phyloP scores from a whole-genome alignment of 768 basidiomycete genomes.

The Russula emetica region DNA sequence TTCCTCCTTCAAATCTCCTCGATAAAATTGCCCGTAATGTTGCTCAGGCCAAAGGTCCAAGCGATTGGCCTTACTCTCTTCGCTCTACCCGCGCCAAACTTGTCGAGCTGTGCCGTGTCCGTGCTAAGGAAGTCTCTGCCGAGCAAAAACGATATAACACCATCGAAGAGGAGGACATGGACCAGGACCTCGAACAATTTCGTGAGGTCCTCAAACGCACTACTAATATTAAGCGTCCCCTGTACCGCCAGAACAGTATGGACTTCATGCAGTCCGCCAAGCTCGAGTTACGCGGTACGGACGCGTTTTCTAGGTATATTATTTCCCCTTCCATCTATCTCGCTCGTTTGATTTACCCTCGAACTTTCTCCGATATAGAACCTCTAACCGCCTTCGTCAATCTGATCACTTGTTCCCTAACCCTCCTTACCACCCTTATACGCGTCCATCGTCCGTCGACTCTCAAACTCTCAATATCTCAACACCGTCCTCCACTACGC shows the following conservation, averaged over 20 bases:
- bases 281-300: conserved; percentile 46
- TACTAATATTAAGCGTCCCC: conserved; percentile 53
- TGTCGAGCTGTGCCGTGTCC: conserved; percentile 67
- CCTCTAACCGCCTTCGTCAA: conserved; percentile 29
- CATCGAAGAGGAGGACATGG: conserved; percentile 46
- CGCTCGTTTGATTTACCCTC: background rate
- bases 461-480: conserved; percentile 35
- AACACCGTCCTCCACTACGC: conserved; percentile 28
- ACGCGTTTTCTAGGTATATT: conserved; percentile 59
- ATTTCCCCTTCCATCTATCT: too few species aligned
- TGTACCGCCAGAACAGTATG: conserved; percentile 84
- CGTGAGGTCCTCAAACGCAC: conserved; percentile 45
- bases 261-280: conserved; percentile 64
- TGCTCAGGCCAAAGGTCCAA: conserved; percentile 64
- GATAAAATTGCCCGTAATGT: conserved; percentile 83
- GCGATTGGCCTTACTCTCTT: conserved; percentile 79
- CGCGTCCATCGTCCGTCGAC: conserved; percentile 54
- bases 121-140: conserved; percentile 47
- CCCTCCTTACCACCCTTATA: conserved; percentile 51
- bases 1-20: conserved; percentile 81
- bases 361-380: conserved; percentile 13
- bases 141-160: conserved; percentile 39
- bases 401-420: conserved; percentile 52
- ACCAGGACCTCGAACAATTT: conserved; percentile 27
- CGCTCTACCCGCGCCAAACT: conserved; percentile 80